A percentile compares a stretch with the other conserved stretches of the same genome.
Conservation (phyloP, 495 filamentous ascomycete species). For the Xylaria flabelliformis region DNA sequence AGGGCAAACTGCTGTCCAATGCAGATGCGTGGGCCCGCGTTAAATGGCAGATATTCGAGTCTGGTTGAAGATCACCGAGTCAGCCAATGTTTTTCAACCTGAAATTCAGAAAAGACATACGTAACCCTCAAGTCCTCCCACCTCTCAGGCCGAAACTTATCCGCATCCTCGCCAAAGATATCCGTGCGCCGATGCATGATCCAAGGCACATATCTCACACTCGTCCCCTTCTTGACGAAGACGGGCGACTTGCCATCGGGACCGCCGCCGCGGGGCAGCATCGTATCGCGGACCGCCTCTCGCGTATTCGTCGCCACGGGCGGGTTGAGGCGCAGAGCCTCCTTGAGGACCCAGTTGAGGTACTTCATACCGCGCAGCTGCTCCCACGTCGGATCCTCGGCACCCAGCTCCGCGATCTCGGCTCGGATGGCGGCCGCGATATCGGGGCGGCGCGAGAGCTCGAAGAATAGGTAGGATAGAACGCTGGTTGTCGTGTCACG, state of each 20-base stretch:
- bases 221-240: slow-evolving; percentile 51
- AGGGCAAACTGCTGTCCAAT: slow-evolving; percentile 64
- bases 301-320: slow-evolving; percentile 63
- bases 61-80: slow-evolving; percentile 31
- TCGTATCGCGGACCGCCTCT: slow-evolving; percentile 55
- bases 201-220: slow-evolving; percentile 55
- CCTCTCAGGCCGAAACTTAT: slow-evolving; percentile 55
- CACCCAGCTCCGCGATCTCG: slow-evolving; percentile 50
- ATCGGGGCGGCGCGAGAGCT: slow-evolving; percentile 59
- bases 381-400: slow-evolving; percentile 48
- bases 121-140: slow-evolving; percentile 45
- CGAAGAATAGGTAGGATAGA: slow-evolving; percentile 66
- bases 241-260: slow-evolving; percentile 54
- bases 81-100: not conserved
- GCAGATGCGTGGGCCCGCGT: slow-evolving; percentile 69
- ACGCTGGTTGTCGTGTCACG: slow-evolving; percentile 67
- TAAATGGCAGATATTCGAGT: slow-evolving; percentile 70
- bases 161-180: slow-evolving; percentile 52
- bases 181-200: slow-evolving; percentile 51
- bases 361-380: slow-evolving; percentile 57
- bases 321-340: slow-evolving; percentile 64
- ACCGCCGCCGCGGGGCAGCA: slow-evolving; percentile 50
- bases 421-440: slow-evolving; percentile 56
- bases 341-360: slow-evolving; percentile 56
- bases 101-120: slow-evolving; percentile 2